Percentiles rank a stretch among this genome's conserved stretches.
Conservation (phyloP, 768 basidiomycete genomes). For the Cyclocybe aegerita region DNA sequence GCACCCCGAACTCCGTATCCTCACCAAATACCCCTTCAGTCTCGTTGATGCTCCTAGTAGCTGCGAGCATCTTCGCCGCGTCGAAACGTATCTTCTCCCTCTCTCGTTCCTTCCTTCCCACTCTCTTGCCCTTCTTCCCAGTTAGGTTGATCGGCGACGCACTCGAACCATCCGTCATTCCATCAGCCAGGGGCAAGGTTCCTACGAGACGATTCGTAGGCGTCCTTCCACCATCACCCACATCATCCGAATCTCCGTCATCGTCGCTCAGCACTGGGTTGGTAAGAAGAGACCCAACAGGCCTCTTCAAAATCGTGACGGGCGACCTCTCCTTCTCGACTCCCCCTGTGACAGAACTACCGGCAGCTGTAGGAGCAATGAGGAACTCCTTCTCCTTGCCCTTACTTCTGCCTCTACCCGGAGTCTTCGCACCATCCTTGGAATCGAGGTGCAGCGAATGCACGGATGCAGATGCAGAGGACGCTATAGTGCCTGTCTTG, state of each 20-base stretch:
- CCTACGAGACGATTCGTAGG: slow-evolving; percentile 13
- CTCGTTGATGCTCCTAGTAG: background rate
- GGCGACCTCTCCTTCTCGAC: background rate
- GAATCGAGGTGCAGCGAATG: background rate
- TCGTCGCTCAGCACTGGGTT: background rate
- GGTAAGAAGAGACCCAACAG: background rate
- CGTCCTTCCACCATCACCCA: slow-evolving; percentile 17
- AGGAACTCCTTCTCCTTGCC: slow-evolving; percentile 24
- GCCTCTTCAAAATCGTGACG: slow-evolving; percentile 1
- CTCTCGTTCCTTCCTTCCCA: slow-evolving; percentile 24
- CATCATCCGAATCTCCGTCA: slow-evolving; percentile 7
- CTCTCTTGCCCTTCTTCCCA: slow-evolving; percentile 23
- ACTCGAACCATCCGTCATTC: background rate
- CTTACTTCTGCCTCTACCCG: slow-evolving; percentile 14
- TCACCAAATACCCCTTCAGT: slow-evolving; percentile 1
- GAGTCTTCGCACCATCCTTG: slow-evolving; percentile 9
- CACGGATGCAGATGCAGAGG: background rate
- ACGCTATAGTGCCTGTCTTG: slow-evolving; percentile 13
- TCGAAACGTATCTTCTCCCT: slow-evolving; percentile 22
- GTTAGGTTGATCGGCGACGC: slow-evolving; percentile 11
- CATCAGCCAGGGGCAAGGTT: background rate
- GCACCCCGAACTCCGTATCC: slow-evolving; percentile 5
- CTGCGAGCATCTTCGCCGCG: background rate
- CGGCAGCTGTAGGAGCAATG: slow-evolving; percentile 10
- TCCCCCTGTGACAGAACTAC: background rate